These are phyloP conservation scores for Trametes meyenii DNA, from an alignment of 768 basidiomycete genomes.

Conservation along the genomic window DNA sequence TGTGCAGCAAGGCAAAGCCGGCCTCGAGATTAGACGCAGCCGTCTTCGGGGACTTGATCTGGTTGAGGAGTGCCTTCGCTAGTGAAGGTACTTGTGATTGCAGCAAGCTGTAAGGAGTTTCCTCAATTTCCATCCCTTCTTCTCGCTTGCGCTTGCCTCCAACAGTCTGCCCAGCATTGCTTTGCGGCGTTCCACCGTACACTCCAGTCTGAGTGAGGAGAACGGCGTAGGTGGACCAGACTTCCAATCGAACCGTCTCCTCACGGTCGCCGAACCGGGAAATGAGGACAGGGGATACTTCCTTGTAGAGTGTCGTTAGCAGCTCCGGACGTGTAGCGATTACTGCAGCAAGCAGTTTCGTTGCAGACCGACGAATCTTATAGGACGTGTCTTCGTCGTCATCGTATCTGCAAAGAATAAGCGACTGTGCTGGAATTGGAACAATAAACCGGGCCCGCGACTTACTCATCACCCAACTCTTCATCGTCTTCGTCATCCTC, in stretches of 20 bases:
- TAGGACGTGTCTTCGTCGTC: slow-evolving; percentile 99
- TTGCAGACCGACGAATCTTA: slow-evolving; percentile 93
- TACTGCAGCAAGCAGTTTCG: slow-evolving; percentile 84
- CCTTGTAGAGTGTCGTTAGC: slow-evolving; percentile 74
- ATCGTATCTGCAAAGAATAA: slow-evolving; percentile 64
- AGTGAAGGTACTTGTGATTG: slow-evolving; percentile 76
- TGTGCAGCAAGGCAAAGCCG: slow-evolving; percentile 78
- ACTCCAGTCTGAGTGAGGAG: slow-evolving; percentile 84
- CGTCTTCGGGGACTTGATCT: slow-evolving; percentile 83
- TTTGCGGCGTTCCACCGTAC: slow-evolving; percentile 68
- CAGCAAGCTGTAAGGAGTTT: slow-evolving; percentile 72
- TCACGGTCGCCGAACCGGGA: slow-evolving; percentile 94
- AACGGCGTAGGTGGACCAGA: slow-evolving; percentile 84
- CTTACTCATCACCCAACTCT: slow-evolving; percentile 68
- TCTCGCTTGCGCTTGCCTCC: slow-evolving; percentile 78
- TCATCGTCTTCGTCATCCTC: slow-evolving; percentile 81
- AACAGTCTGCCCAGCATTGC: slow-evolving; percentile 47
- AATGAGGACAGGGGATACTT: slow-evolving; percentile 86
- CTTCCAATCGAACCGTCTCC: slow-evolving; percentile 89
- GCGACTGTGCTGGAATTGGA: background rate
- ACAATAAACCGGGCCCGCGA: slow-evolving; percentile 8
- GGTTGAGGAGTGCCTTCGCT: slow-evolving; percentile 81
- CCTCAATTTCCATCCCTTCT: slow-evolving; percentile 72
- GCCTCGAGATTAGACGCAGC: slow-evolving; percentile 78
- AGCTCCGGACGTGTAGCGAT: slow-evolving; percentile 92